These are phyloP conservation scores for Papiliotrema flavescens DNA, from an alignment of 1,284 basidiomycete genomes.

Conservation along the genomic window DNA sequence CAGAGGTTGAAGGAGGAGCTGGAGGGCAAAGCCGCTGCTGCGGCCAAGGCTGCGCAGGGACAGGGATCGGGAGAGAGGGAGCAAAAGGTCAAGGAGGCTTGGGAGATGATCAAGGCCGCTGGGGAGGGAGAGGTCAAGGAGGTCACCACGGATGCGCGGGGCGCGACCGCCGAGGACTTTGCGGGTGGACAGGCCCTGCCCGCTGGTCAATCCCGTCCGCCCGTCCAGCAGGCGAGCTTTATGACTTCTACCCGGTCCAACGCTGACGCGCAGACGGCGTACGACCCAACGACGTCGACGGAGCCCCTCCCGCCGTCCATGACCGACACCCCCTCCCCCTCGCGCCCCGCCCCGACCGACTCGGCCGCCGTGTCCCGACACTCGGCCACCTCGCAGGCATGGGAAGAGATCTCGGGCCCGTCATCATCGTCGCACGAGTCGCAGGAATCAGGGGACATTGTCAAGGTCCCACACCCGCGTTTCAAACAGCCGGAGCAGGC, in stretches of 20 bases:
- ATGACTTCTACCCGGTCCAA: not conserved
- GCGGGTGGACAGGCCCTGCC: conserved; percentile 42
- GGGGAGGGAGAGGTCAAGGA: conserved; percentile 33
- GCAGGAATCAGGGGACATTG: conserved; percentile 13
- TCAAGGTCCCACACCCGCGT: conserved; percentile 3
- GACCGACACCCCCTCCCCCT: conserved; percentile 17
- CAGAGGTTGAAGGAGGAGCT: conserved; percentile 18
- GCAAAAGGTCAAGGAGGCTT: conserved; percentile 55
- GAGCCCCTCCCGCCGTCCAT: conserved; percentile 34
- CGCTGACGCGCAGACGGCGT: conserved; percentile 17
- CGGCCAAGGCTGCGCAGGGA: conserved; percentile 9
- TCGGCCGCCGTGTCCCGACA: conserved; percentile 31
- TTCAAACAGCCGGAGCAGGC: not conserved
- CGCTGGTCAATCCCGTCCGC: conserved; percentile 24
- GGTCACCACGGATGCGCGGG: conserved; percentile 52
- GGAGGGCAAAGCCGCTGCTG: conserved; percentile 28
- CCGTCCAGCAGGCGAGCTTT: conserved; percentile 19
- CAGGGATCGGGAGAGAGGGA: conserved; percentile 25
- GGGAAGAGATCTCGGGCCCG: conserved; percentile 38
- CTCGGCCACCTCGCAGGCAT: conserved; percentile 34
- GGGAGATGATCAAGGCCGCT: conserved; percentile 54
- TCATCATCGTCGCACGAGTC: conserved; percentile 26
- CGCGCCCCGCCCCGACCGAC: conserved; percentile 19
- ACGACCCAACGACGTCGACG: conserved; percentile 34
- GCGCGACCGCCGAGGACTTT: conserved; percentile 53